Percentiles rank a stretch among this genome's conserved stretches.
Evolutionary conservation across 1,139 yeast genomes (phyloP).

Genomic region (Saccharomyces pastorianus): DNA sequence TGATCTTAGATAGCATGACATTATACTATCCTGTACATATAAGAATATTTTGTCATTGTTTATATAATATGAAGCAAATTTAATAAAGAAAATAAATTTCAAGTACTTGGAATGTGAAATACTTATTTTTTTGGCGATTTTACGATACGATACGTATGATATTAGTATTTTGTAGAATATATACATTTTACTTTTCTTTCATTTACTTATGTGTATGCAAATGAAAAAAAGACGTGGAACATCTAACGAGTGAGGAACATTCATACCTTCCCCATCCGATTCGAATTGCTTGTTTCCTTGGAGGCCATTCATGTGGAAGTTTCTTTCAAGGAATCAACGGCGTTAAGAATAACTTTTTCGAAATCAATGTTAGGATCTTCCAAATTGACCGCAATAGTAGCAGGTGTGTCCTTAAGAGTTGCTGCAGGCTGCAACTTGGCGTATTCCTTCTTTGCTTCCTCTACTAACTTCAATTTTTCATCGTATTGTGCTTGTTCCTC

Average conservation of each 20-base stretch:
- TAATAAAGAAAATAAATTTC: background rate
- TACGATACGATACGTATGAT: background rate
- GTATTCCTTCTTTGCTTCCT: constrained; percentile 81
- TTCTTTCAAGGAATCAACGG: constrained; percentile 33
- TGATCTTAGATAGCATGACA: constrained; percentile 9
- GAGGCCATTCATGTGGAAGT: background rate
- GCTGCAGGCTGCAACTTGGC: constrained; percentile 48
- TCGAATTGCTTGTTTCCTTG: background rate
- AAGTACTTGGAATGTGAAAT: background rate
- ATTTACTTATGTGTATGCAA: background rate
- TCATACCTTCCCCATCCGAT: background rate
- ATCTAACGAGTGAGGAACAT: background rate
- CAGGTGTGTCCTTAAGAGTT: constrained; percentile 25
- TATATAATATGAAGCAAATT: background rate
- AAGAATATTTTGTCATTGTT: background rate
- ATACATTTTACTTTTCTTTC: background rate
- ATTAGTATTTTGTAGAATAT: background rate
- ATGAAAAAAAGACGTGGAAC: background rate
- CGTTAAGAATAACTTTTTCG: constrained; percentile 45
- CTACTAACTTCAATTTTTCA: constrained; percentile 67
- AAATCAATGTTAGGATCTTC: constrained; percentile 89
- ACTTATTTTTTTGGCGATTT: background rate
- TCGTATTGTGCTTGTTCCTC: constrained; percentile 54
- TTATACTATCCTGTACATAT: background rate
- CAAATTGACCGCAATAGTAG: constrained; percentile 44